A percentile compares a stretch with the other conserved stretches of the same genome.
Conservation (phyloP, 441 rosid genomes). For the Dalechampia spathulata region DNA sequence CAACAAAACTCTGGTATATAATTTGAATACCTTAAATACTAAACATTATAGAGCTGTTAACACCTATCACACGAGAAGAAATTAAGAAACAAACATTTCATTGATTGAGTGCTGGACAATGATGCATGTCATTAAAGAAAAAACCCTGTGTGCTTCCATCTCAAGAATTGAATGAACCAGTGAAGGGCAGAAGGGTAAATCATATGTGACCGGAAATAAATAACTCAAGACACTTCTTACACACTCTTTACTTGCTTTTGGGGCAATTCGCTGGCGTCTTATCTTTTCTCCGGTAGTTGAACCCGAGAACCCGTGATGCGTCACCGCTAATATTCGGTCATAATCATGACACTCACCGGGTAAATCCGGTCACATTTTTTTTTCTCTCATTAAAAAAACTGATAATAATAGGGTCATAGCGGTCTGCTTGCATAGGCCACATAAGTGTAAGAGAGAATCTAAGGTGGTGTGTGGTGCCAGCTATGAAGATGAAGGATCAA, state of each 20-base stretch:
- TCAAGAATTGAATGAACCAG: background rate
- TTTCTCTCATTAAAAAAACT: background rate
- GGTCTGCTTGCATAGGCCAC: slow-evolving; percentile 15
- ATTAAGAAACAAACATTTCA: too few species aligned
- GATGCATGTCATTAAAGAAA: background rate
- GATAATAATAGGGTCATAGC: background rate
- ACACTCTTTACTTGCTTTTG: slow-evolving; percentile 19
- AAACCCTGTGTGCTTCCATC: background rate
- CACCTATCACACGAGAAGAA: too few species aligned
- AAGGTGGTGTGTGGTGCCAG: slow-evolving; percentile 61
- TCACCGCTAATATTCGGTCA: slow-evolving; percentile 27
- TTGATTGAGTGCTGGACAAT: too few species aligned
- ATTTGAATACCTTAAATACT: background rate
- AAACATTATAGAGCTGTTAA: background rate
- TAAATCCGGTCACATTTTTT: slow-evolving; percentile 15
- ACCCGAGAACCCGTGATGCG: slow-evolving; percentile 45
- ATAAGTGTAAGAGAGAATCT: slow-evolving; percentile 27
- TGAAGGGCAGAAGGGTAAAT: slow-evolving; percentile 20
- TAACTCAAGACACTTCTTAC: slow-evolving; percentile 14
- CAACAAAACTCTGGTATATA: background rate
- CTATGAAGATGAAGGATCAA: slow-evolving; percentile 72
- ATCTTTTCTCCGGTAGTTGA: slow-evolving; percentile 29
- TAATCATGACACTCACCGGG: slow-evolving; percentile 19
- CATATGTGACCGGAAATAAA: slow-evolving; percentile 4
- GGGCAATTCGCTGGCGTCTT: slow-evolving; percentile 31